Percentiles rank a stretch among this genome's conserved stretches.
Evolutionary conservation across 441 rosid species (phyloP).

Genomic region (Jatropha multifida): DNA sequence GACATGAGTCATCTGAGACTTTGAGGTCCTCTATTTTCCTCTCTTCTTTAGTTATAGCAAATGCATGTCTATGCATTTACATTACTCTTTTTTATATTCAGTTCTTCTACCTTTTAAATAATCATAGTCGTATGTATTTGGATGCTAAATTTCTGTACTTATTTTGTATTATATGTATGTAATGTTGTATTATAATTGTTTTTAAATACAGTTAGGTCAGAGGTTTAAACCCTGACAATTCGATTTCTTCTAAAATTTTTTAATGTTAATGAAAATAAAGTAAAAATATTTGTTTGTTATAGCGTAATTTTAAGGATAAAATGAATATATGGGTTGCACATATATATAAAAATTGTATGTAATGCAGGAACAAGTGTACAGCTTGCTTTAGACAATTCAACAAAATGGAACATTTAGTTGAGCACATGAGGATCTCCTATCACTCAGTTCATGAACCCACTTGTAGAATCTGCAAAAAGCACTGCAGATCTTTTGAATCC

Average conservation of each 20-base stretch:
- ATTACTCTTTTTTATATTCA: not conserved
- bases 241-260: no score
- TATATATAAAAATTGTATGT: not conserved
- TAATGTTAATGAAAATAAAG: no score
- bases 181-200: no score
- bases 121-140: no score
- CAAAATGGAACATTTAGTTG: constrained; percentile 80
- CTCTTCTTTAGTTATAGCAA: not conserved
- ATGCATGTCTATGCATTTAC: not conserved
- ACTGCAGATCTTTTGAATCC: constrained; percentile 87
- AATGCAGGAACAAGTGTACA: constrained; percentile 79
- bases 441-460: constrained; percentile 87
- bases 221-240: no score
- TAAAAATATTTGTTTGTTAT: not conserved
- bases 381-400: constrained; percentile 93
- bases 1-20: constrained; percentile 39
- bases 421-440: constrained; percentile 77
- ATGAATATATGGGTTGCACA: no score
- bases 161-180: no score
- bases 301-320: not conserved
- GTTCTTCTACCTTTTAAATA: no score
- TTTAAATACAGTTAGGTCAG: no score
- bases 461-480: constrained; percentile 78
- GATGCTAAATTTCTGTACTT: no score
- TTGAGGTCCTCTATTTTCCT: constrained; percentile 33